Evolutionary conservation across 164 flowering plant genomes (phyloP).

Genomic region (Macadamia integrifolia): DNA sequence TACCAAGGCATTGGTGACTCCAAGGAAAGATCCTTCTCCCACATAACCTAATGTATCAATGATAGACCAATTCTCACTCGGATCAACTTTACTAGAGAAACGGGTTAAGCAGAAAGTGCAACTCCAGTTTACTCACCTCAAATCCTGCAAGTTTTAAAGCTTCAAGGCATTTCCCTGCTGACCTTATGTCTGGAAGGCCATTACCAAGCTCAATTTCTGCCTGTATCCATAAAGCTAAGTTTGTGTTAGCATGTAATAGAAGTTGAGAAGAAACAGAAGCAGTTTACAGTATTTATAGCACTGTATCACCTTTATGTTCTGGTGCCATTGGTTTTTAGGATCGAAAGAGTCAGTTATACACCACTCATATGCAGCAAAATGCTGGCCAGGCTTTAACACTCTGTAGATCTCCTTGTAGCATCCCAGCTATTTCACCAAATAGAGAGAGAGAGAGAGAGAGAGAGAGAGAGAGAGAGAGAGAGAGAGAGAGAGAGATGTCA

Average conservation of each 20-base stretch:
- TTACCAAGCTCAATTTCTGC: constrained; percentile 88
- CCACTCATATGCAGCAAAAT: constrained; percentile 97
- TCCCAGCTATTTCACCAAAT: constrained; percentile 46
- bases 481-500: background rate
- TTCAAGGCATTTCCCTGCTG: constrained; percentile 65
- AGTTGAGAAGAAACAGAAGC: background rate
- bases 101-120: background rate
- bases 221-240: constrained; percentile 29
- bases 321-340: constrained; percentile 71
- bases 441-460: background rate
- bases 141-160: constrained; percentile 88
- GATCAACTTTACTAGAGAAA: background rate
- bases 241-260: background rate
- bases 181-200: constrained; percentile 90
- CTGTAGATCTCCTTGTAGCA: constrained; percentile 91
- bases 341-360: constrained; percentile 92
- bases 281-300: background rate
- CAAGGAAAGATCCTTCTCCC: constrained; percentile 86
- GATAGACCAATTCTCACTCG: no score
- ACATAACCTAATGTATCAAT: constrained; percentile 46
- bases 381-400: constrained; percentile 96
- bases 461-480: background rate
- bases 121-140: constrained; percentile 46
- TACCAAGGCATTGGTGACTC: constrained; percentile 92
- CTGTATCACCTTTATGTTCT: constrained; percentile 70